Conservation (phyloP, 1,284 basidiomycete species). For the Cerrena zonata region DNA sequence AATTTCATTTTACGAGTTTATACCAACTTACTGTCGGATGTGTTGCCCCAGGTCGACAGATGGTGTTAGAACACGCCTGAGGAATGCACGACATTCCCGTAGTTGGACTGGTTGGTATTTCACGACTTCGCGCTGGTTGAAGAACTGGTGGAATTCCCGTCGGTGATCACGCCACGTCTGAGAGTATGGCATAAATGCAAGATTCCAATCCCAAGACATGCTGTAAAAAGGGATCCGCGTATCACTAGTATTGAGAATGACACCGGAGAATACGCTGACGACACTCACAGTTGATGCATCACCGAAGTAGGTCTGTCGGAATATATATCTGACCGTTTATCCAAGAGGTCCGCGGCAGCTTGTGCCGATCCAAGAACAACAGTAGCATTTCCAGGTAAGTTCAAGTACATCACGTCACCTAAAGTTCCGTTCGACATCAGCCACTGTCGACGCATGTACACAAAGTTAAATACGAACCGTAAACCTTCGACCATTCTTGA, state of each 20-base stretch:
- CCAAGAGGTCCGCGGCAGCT: conserved; percentile 29
- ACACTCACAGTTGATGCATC: conserved; percentile 24
- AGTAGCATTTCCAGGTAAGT: not conserved
- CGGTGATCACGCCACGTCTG: conserved; percentile 5
- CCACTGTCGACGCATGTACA: not conserved
- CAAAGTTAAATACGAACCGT: not conserved
- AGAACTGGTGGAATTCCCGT: conserved; percentile 7
- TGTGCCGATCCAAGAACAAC: conserved; percentile 30
- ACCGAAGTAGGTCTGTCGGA: conserved; percentile 32
- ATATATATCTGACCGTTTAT: conserved; percentile 28
- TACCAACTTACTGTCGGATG: conserved; percentile 4
- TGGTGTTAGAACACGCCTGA: not conserved
- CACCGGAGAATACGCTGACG: not conserved
- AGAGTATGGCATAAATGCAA: conserved; percentile 5
- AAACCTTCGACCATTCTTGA: not conserved
- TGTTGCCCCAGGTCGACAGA: not conserved
- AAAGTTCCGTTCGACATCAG: not conserved
- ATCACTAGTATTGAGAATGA: not conserved
- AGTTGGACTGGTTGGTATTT: conserved; percentile 2
- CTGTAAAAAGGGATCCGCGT: not conserved
- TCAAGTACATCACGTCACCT: conserved; percentile 3
- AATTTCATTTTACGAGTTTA: not conserved
- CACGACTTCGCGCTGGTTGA: conserved; percentile 1
- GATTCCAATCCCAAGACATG: conserved; percentile 8
- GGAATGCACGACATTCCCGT: conserved; percentile 3